phyloP scores from a whole-genome alignment of 495 filamentous ascomycete species.

The Aspergillus bridgeri region DNA sequence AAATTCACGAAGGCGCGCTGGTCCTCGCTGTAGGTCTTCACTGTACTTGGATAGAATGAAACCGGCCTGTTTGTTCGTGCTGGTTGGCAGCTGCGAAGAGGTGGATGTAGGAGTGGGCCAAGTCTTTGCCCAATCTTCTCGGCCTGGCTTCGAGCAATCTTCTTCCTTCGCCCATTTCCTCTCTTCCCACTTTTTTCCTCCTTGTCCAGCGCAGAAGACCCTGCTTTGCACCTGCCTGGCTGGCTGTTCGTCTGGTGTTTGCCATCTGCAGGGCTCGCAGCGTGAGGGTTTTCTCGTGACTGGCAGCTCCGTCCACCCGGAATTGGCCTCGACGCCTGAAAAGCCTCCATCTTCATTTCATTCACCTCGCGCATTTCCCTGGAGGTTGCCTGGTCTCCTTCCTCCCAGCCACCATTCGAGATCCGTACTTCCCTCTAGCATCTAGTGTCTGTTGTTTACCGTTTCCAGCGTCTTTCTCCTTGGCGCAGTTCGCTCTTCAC shows the following conservation, averaged over 20 bases:
- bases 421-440: not conserved
- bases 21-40: not conserved
- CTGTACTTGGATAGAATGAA: not conserved
- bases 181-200: not conserved
- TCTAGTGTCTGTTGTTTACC: not conserved
- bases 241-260: not conserved
- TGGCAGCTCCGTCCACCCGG: not conserved
- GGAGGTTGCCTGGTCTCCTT: not conserved
- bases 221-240: not conserved
- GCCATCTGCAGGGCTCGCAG: not conserved
- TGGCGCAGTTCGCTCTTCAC: not conserved
- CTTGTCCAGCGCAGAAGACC: not conserved
- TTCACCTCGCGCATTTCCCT: too few relatives aligned
- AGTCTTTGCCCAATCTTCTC: not conserved
- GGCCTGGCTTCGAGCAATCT: not conserved
- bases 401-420: not conserved
- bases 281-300: not conserved
- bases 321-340: not conserved
- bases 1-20: not conserved
- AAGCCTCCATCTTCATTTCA: not conserved
- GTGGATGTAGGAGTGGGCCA: conserved; percentile 1
- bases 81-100: not conserved
- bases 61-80: not conserved
- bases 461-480: not conserved
- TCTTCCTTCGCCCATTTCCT: not conserved